phyloP scores from a whole-genome alignment of 2,329 filamentous ascomycete species.

The Mycosphaerella arachidis region DNA sequence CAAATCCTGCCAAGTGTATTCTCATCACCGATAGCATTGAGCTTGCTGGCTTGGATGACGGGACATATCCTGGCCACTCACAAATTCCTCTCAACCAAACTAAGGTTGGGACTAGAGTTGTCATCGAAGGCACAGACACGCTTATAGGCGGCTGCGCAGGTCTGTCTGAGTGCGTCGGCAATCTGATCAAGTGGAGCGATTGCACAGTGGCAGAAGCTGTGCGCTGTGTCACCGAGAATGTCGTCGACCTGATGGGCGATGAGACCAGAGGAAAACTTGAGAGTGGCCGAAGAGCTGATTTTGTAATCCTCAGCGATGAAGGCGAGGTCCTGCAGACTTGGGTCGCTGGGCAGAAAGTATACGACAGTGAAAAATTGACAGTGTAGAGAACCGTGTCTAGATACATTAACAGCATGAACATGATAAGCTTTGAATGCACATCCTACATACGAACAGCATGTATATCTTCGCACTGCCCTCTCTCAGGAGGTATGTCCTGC shows the following conservation, averaged over 20 bases:
- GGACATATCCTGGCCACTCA: constrained; percentile 46
- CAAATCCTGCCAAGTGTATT: constrained; percentile 46
- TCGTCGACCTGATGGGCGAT: constrained; percentile 48
- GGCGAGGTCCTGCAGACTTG: constrained; percentile 49
- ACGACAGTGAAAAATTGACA: constrained; percentile 40
- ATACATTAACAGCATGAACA: too few species aligned
- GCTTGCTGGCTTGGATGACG: constrained; percentile 49
- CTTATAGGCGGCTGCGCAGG: constrained; percentile 51
- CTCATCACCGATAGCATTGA: constrained; percentile 54
- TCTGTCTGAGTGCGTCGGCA: constrained; percentile 49
- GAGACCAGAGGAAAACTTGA: constrained; percentile 41
- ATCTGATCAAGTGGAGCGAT: constrained; percentile 45
- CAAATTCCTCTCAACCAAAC: constrained; percentile 49
- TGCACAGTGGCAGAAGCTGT: constrained; percentile 48
- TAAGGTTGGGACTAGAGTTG: constrained; percentile 47
- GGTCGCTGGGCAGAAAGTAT: constrained; percentile 47
- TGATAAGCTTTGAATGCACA: not conserved
- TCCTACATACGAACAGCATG: not conserved
- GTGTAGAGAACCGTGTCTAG: not conserved
- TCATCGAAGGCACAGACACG: constrained; percentile 51
- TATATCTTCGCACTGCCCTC: not conserved
- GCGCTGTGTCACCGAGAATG: constrained; percentile 48
- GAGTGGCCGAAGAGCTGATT: constrained; percentile 46
- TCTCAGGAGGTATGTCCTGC: not conserved
- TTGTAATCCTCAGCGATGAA: constrained; percentile 45